A percentile compares a stretch with the other conserved stretches of the same genome.
Conservation (phyloP, 1,284 basidiomycete genomes). For the Cutaneotrichosporon cutaneum region DNA sequence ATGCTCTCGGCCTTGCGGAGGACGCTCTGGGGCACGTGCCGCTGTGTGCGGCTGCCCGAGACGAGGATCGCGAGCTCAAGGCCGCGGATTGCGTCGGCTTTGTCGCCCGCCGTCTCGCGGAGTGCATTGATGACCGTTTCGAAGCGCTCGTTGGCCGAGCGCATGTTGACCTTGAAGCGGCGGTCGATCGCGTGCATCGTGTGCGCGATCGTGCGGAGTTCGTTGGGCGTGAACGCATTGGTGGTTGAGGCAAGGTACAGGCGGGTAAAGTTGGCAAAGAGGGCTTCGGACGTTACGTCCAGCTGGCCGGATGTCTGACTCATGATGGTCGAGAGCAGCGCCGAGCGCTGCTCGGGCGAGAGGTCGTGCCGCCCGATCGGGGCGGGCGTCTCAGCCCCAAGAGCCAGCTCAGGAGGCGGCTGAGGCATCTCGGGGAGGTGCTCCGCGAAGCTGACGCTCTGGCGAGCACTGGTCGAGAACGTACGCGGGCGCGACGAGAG, state of each 20-base stretch:
- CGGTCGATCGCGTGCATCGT: constrained; percentile 27
- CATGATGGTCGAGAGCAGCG: constrained; percentile 19
- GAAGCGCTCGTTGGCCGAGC: constrained; percentile 25
- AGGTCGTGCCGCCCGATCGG: constrained; percentile 15
- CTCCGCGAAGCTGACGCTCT: not conserved
- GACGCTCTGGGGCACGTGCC: constrained; percentile 16
- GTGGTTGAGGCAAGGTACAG: constrained; percentile 32
- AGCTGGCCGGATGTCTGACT: not conserved
- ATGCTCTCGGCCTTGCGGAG: constrained; percentile 24
- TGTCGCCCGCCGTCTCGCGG: constrained; percentile 23
- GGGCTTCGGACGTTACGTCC: constrained; percentile 16
- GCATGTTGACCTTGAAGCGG: constrained; percentile 17
- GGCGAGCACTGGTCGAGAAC: constrained; percentile 28
- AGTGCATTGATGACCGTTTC: constrained; percentile 29
- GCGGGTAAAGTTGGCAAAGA: constrained; percentile 32
- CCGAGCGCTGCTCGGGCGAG: constrained; percentile 18
- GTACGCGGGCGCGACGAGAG: constrained; percentile 58
- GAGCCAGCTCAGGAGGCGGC: not conserved
- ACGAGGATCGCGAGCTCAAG: constrained; percentile 27
- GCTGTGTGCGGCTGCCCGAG: constrained; percentile 12
- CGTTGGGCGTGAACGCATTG: constrained; percentile 32
- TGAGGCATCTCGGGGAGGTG: constrained; percentile 7
- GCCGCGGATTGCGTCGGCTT: constrained; percentile 14
- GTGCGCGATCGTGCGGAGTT: constrained; percentile 28
- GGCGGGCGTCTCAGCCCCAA: not conserved